Base-by-base conservation (phyloP, 352 stramenopile genomes). In the Bremia lactucae region DNA sequence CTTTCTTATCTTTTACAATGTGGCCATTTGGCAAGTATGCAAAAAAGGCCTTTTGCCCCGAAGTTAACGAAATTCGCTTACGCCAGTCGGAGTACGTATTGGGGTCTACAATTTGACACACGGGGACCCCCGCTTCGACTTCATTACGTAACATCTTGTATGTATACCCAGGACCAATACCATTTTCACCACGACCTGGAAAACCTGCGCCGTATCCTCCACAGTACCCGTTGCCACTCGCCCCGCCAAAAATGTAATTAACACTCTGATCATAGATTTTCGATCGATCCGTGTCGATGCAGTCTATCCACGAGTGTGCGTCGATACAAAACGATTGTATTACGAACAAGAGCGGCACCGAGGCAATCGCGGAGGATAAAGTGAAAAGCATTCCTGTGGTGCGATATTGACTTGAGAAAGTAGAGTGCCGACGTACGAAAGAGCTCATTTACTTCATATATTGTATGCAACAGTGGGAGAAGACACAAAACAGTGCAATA, bases 101-200 rank as follows among this genome's bases (percentile, higher is more conserved):
- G 13, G 59, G 49, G 0, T 64, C 69, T 16, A 73, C 69, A 7
- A 20, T 51, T 33, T 80, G 39, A 38, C 72, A 81, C 10, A 84
- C 66, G 0, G 43, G 33, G 3, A 61, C 49, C 26, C 72, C 68
- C 6, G 52, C 55, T 9, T 81, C 63, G 22, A 74, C 72, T 31
- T 75, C 58, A 49, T 80, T 72, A 52, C 77, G 72, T 28, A 84
- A 54, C 59, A 84, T 79, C 41, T 84, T 84, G 58, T 76, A 65
- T 26, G 72, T 84, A 50, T 78, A 80, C 24, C 47, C 40, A 2
- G 57, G 65, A 4, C 72, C 72, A 24, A 82, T 82, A 38, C 72
- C 55, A 10, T 46, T 58, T 20, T 65, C 50, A 29, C 72, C 72
- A 23, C 70, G 72, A 4, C 71, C 72, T 0, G 68, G 68, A 44